Evolutionary conservation across 2,329 filamentous ascomycete genomes (phyloP), one percentile per base, ranked within the genome.

Genomic region (Pseudogymnoascus sp.): DNA sequence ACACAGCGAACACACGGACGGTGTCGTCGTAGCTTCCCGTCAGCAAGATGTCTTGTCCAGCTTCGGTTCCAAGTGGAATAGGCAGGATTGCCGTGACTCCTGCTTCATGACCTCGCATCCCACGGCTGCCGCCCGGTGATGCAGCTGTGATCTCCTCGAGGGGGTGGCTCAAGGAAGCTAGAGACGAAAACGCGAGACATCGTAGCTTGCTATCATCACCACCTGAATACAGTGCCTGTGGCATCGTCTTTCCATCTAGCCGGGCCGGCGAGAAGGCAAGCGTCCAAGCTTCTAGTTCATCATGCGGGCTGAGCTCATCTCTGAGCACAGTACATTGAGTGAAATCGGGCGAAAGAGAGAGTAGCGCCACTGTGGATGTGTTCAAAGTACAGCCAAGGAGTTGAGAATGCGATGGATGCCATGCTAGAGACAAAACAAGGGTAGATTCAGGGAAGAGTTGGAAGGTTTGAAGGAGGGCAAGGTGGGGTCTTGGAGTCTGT

Each of bases 11-110:
- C 1, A 96, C 78, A 11, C 93, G 84, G 16, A 97, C 77, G 63
- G 81, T 79, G 68, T 97, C 92, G 68, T 97, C 94, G 70, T 97
- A 99, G 70, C 90, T 95, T 3, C 94, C 94, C 0, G 92, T 97
- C 2, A 96, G 69, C 2, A 96, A 73, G 4, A 94, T 70, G 3
- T 79, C 77, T 1, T 79, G 78, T 2, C 76, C 76, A 7, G 80
- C 76, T 7, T 71, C 66, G 4, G 70, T 41, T 0, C 70, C 66
- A 2, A 76, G 18, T 1, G 79, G 70, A 2, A 96, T 75, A 0
- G 92, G 90, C 2, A 97, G 74, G 60, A 97, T 94, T 1, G 90
- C 85, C 0, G 92, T 96, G 1, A 97, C 89, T 9, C 94, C 93
- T 1, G 92, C 91, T n/a, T 79, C 78, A 69, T 96, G 91, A 14